A percentile compares a stretch with the other conserved stretches of the same genome.
Conservation (phyloP, 2,329 filamentous ascomycete species). For the Zarea fungicola region DNA sequence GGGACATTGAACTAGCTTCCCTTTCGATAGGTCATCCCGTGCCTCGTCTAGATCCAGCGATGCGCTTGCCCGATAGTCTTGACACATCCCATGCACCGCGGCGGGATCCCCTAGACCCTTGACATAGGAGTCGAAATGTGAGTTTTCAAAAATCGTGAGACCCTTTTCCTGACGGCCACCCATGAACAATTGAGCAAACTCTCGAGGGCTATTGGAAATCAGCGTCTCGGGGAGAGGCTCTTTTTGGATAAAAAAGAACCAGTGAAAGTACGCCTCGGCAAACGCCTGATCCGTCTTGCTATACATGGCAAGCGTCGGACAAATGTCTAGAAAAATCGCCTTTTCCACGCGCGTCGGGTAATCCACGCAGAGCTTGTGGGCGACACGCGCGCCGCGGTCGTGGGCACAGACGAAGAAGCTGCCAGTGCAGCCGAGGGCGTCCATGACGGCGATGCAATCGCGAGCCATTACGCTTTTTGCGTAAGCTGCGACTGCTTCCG, state of each 20-base stretch:
- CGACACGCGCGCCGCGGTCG: slow-evolving; percentile 51
- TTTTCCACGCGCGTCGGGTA: slow-evolving; percentile 35
- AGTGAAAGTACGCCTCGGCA: slow-evolving; percentile 50
- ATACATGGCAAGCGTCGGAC: slow-evolving; percentile 52
- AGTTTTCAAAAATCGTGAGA: slow-evolving; percentile 28
- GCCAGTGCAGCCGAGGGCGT: slow-evolving; percentile 28
- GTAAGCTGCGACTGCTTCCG: slow-evolving; percentile 30
- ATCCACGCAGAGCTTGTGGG: slow-evolving; percentile 49
- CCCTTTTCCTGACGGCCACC: slow-evolving; percentile 24
- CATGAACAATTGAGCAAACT: slow-evolving; percentile 39
- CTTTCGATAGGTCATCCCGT: slow-evolving; percentile 37
- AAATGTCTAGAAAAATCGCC: slow-evolving; percentile 46
- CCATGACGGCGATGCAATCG: slow-evolving; percentile 44
- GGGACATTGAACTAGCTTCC: slow-evolving; percentile 39
- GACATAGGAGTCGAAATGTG: slow-evolving; percentile 36
- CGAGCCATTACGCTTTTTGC: slow-evolving; percentile 44
- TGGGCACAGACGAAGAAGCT: slow-evolving; percentile 48
- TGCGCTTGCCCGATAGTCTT: slow-evolving; percentile 51
- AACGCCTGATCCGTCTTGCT: slow-evolving; percentile 36
- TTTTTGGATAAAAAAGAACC: slow-evolving; percentile 53
- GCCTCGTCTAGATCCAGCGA: slow-evolving; percentile 48
- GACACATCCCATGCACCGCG: slow-evolving; percentile 44
- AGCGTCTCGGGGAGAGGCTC: slow-evolving; percentile 46
- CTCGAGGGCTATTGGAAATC: slow-evolving; percentile 31
- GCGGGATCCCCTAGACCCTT: slow-evolving; percentile 34